Conservation (phyloP, 1,284 basidiomycete species). For the Volvariella surrecta region DNA sequence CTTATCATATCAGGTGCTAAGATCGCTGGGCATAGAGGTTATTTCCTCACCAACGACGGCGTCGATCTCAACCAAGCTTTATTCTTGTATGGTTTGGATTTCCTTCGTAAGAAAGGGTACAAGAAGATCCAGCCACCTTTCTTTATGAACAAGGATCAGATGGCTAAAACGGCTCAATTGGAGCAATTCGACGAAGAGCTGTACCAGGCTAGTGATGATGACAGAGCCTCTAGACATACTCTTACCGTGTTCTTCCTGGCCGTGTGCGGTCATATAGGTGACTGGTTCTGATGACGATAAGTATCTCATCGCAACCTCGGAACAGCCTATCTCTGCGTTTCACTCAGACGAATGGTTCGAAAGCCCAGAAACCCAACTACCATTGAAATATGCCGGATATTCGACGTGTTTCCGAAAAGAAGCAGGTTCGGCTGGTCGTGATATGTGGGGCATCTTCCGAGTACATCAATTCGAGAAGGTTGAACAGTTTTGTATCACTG, state of each 20-base stretch:
- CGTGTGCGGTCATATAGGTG: slow-evolving; percentile 38
- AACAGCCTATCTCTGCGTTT: slow-evolving; percentile 95
- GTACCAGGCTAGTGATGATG: no score
- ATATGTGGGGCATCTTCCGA: slow-evolving; percentile 99
- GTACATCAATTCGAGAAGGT: slow-evolving; percentile 99
- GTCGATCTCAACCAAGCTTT: slow-evolving; percentile 97
- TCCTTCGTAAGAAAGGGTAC: slow-evolving; percentile 76
- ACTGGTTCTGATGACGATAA: slow-evolving; percentile 92
- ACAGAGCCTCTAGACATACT: slow-evolving; percentile 24
- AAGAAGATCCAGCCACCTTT: slow-evolving; percentile 97
- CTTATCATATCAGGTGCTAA: slow-evolving; percentile 60
- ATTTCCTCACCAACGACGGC: slow-evolving; percentile 93
- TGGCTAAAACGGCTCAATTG: slow-evolving; percentile 96
- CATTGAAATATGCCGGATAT: slow-evolving; percentile 79
- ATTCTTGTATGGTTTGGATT: slow-evolving; percentile 93
- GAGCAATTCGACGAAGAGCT: slow-evolving; percentile 98
- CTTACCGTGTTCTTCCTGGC: slow-evolving; percentile 1
- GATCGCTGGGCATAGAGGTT: slow-evolving; percentile 92
- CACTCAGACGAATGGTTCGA: slow-evolving; percentile 98
- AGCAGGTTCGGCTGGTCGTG: slow-evolving; percentile 92
- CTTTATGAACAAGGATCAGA: slow-evolving; percentile 97
- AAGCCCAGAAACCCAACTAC: slow-evolving; percentile 83
- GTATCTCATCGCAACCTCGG: slow-evolving; percentile 97
- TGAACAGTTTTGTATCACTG: slow-evolving; percentile 94
- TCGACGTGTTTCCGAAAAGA: slow-evolving; percentile 99